Conservation (phyloP, 2,329 filamentous ascomycete genomes). For the Hypoxylon sp. region DNA sequence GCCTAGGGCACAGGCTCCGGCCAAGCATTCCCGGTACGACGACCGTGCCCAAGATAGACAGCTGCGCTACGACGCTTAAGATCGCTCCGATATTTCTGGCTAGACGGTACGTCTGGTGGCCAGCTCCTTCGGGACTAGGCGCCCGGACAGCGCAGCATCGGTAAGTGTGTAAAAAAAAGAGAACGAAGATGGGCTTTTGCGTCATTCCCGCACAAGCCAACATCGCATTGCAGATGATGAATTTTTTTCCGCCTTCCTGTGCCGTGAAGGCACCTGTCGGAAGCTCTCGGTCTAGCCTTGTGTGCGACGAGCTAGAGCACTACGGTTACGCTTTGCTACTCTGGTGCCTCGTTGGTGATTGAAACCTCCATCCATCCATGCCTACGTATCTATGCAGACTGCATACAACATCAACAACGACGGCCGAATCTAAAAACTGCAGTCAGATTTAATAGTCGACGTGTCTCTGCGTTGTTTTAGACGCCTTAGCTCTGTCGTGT, state of each 20-base stretch:
- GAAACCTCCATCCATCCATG: conserved; percentile 27
- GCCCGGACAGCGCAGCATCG: conserved; percentile 40
- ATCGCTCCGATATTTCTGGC: conserved; percentile 48
- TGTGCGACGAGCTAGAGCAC: conserved; percentile 22
- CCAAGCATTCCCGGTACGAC: conserved; percentile 45
- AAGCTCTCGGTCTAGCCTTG: conserved; percentile 40
- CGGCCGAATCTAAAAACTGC: conserved; percentile 42
- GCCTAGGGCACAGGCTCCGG: conserved; percentile 43
- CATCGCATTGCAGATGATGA: conserved; percentile 31
- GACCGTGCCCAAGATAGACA: conserved; percentile 47
- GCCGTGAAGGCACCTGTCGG: conserved; percentile 47
- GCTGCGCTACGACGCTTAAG: conserved; percentile 50
- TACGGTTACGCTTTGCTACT: conserved; percentile 13
- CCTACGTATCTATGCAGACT: conserved; percentile 41
- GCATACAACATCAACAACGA: conserved; percentile 42
- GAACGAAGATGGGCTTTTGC: conserved; percentile 34
- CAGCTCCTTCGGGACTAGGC: conserved; percentile 45
- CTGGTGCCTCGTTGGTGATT: conserved; percentile 20
- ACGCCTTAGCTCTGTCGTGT: conserved; percentile 44
- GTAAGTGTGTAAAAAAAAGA: conserved; percentile 38
- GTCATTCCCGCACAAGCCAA: conserved; percentile 41
- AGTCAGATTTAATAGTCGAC: conserved; percentile 45
- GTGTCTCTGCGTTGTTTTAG: conserved; percentile 43
- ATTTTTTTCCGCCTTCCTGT: conserved; percentile 33
- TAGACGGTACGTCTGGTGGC: conserved; percentile 45